A percentile compares a stretch with the other conserved stretches of the same genome.
phyloP scores from a whole-genome alignment of 2,329 filamentous ascomycete species.

The Thelonectria rubi region DNA sequence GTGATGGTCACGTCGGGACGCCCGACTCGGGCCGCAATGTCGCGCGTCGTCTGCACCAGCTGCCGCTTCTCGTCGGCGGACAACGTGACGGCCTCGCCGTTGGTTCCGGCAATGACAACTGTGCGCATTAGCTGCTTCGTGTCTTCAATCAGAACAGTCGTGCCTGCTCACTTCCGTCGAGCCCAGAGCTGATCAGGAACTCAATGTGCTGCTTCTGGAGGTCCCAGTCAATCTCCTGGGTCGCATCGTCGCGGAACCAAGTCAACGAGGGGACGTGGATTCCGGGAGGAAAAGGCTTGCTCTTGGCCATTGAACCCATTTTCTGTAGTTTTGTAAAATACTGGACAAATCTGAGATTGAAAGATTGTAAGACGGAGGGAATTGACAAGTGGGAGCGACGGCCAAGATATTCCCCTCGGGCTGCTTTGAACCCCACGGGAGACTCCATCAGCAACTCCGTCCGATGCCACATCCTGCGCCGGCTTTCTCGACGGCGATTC shows the following conservation, averaged over 20 bases:
- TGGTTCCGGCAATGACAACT: conserved; percentile 75
- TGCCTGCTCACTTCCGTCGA: conserved; percentile 55
- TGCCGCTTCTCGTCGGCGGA: conserved; percentile 69
- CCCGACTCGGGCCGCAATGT: conserved; percentile 65
- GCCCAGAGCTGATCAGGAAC: conserved; percentile 61
- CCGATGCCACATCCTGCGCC: conserved; percentile 29
- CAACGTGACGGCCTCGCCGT: conserved; percentile 78
- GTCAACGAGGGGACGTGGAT: conserved; percentile 67
- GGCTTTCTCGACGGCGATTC: conserved; percentile 13
- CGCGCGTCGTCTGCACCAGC: conserved; percentile 69
- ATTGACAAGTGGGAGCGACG: conserved; percentile 22
- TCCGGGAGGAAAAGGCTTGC: conserved; percentile 55
- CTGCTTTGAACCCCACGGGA: conserved; percentile 28
- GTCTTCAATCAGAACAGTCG: rapidly evolving
- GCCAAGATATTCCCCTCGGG: conserved; percentile 17
- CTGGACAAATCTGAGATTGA: neutral
- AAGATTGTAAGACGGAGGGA: conserved; percentile 11
- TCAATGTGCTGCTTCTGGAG: conserved; percentile 62
- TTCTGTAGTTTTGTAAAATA: conserved; percentile 11
- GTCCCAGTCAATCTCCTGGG: conserved; percentile 65
- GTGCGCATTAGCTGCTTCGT: conserved; percentile 25
- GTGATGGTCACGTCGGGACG: conserved; percentile 69
- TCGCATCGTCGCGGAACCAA: conserved; percentile 58
- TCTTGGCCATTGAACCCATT: conserved; percentile 43
- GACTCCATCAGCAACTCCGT: conserved; percentile 17